These are phyloP conservation scores for Pythium oligandrum DNA, from an alignment of 352 stramenopile species.

Conservation along the genomic window DNA sequence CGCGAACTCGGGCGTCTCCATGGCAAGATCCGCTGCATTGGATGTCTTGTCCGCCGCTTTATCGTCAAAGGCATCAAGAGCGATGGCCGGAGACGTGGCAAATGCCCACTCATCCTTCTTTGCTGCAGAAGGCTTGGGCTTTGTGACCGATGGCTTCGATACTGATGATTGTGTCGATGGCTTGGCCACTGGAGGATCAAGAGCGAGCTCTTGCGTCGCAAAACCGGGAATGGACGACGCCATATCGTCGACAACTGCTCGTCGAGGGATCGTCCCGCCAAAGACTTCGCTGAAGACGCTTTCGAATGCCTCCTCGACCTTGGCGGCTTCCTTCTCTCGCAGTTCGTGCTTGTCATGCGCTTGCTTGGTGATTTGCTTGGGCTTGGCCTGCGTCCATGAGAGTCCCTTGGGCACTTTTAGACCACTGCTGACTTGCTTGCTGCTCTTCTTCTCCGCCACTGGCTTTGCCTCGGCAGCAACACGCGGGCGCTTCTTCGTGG, in stretches of 20 bases:
- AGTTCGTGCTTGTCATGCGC: too few species aligned
- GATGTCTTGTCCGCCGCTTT: not conserved
- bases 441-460: conserved; percentile 14
- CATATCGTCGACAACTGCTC: too few species aligned
- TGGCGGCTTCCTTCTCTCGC: not conserved
- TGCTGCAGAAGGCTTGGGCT: too few species aligned
- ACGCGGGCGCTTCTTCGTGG: too few species aligned
- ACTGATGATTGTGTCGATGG: too few species aligned
- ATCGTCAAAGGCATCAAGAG: conserved; percentile 16
- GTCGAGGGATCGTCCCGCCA: not conserved
- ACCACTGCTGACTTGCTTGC: not conserved
- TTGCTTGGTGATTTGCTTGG: not conserved
- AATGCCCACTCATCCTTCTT: conserved; percentile 14
- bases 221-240: too few species aligned
- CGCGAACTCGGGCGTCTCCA: conserved; percentile 25
- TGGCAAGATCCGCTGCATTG: not conserved
- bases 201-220: too few species aligned
- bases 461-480: not conserved
- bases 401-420: not conserved
- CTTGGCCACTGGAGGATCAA: too few species aligned
- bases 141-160: not conserved
- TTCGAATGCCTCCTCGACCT: conserved; percentile 17
- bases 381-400: not conserved
- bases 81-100: conserved; percentile 5
- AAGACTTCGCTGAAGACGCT: conserved; percentile 25